phyloP scores from a whole-genome alignment of 768 basidiomycete genomes.

The Dioszegia crocea region DNA sequence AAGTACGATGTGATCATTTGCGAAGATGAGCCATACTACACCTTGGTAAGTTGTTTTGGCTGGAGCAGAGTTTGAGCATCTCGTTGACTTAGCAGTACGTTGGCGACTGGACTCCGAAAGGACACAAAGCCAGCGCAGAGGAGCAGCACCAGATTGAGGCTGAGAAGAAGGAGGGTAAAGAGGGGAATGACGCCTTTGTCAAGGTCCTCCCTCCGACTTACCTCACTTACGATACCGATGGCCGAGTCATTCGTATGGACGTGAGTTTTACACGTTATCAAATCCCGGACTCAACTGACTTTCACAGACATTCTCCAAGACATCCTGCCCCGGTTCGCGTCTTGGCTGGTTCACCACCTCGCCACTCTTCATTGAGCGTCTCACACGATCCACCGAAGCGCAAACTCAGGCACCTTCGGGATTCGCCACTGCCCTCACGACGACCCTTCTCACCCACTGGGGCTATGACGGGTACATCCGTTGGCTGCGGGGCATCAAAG shows the following conservation, averaged over 20 bases:
- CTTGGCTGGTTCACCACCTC: conserved; percentile 77
- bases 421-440: conserved; percentile 60
- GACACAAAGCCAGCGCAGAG: conserved; percentile 17
- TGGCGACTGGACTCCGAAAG: conserved; percentile 51
- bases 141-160: conserved; percentile 22
- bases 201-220: conserved; percentile 57
- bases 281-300: not conserved
- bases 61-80: not conserved
- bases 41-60: conserved; percentile 42
- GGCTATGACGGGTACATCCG: conserved; percentile 66
- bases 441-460: conserved; percentile 64
- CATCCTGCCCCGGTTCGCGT: conserved; percentile 70
- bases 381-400: conserved; percentile 67
- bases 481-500: conserved; percentile 66
- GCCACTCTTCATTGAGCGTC: conserved; percentile 68
- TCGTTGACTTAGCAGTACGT: conserved; percentile 25
- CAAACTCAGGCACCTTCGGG: conserved; percentile 69
- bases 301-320: conserved; percentile 53
- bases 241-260: conserved; percentile 77
- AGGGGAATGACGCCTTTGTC: conserved; percentile 56
- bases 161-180: conserved; percentile 41
- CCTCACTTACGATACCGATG: conserved; percentile 67
- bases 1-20: conserved; percentile 73
- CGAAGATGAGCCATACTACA: conserved; percentile 80
- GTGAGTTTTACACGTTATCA: conserved; percentile 33